A percentile compares a stretch with the other conserved stretches of the same genome.
phyloP scores from a whole-genome alignment of 257 asterid species.

The Solanum lignicaule region DNA sequence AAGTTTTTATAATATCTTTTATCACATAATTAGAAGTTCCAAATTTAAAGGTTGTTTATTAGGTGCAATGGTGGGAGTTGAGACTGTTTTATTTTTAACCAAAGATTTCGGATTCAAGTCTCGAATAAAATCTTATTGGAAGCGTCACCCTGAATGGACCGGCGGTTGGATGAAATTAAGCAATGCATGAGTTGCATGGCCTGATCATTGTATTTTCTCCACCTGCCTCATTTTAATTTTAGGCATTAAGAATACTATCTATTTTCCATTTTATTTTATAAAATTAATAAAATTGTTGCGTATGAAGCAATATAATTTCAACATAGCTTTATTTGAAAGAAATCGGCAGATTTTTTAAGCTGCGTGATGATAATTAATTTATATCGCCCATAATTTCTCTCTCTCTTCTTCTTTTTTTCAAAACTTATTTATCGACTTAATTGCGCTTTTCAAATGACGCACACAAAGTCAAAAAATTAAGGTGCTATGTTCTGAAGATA shows the following conservation, averaged over 20 bases:
- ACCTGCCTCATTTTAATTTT: background rate
- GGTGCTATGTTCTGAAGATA: background rate
- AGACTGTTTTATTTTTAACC: too few relatives aligned
- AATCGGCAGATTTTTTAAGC: background rate
- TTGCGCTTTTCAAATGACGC: background rate
- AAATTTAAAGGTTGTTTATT: background rate
- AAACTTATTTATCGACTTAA: background rate
- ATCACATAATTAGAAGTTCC: background rate
- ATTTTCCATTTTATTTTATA: background rate
- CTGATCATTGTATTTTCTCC: background rate
- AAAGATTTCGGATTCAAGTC: too few relatives aligned
- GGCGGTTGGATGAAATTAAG: too few relatives aligned
- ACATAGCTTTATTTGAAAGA: background rate
- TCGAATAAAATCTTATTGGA: too few relatives aligned
- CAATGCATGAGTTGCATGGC: background rate
- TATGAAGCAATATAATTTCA: background rate
- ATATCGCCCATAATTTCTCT: background rate
- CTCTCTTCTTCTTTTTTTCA: background rate
- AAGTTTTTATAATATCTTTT: too few relatives aligned
- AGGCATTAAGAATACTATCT: background rate
- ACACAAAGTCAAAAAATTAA: background rate
- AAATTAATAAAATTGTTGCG: background rate
- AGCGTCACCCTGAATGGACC: too few relatives aligned
- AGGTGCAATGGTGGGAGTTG: background rate
- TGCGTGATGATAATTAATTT: background rate